A percentile compares a stretch with the other conserved stretches of the same genome.
These are phyloP conservation scores for Leccinum boreale DNA, from an alignment of 768 basidiomycete genomes.

Conservation along the genomic window DNA sequence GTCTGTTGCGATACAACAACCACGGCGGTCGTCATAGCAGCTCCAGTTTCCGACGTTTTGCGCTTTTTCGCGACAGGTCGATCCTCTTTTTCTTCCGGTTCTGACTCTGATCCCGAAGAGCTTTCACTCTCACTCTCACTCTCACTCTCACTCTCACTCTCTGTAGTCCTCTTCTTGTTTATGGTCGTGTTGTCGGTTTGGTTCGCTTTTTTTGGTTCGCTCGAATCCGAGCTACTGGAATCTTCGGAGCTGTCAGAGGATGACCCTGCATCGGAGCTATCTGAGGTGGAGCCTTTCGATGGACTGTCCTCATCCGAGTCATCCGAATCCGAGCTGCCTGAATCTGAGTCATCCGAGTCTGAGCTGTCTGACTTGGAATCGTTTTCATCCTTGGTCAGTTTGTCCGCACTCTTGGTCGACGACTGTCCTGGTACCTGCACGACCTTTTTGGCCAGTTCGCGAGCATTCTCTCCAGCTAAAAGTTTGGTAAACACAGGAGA, in stretches of 20 bases:
- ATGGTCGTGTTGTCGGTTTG: background rate
- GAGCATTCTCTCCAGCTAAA: conserved; percentile 13
- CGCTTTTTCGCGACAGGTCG: conserved; percentile 56
- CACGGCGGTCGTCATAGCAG: conserved; percentile 46
- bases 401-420: background rate
- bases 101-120: background rate
- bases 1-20: conserved; percentile 14
- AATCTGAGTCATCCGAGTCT: conserved; percentile 14
- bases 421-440: conserved; percentile 2
- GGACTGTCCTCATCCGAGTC: conserved; percentile 17
- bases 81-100: conserved; percentile 1
- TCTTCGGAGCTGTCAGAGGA: conserved; percentile 11
- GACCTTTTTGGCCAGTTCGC: background rate
- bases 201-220: conserved; percentile 9
- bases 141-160: conserved; percentile 1
- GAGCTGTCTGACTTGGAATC: conserved; percentile 11
- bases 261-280: conserved; percentile 17
- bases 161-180: background rate
- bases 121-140: background rate
- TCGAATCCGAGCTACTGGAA: conserved; percentile 14
- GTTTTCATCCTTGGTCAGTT: background rate
- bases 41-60: conserved; percentile 48
- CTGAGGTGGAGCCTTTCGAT: conserved; percentile 8
- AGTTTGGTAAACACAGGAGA: background rate
- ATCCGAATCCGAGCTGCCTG: conserved; percentile 16